Evolutionary conservation across 2,329 filamentous ascomycete species (phyloP).

Genomic region (Helotiales sp.): DNA sequence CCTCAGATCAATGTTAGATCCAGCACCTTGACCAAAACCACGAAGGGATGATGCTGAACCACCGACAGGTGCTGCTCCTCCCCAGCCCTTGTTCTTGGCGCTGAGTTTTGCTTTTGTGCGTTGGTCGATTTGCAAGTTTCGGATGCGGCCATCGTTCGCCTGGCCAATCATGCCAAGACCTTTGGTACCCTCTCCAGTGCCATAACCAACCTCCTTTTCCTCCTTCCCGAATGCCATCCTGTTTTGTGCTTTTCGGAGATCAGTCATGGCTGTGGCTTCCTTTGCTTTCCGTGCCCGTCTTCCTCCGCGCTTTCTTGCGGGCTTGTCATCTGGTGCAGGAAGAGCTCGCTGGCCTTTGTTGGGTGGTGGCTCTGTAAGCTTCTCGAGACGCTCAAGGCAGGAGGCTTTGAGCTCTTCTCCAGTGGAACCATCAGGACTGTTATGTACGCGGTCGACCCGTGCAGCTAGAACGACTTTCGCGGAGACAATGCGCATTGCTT

Average conservation of each 20-base stretch:
- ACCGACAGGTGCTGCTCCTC: slow-evolving; percentile 62
- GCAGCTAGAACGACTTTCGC: slow-evolving; percentile 94
- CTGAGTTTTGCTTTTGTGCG: slow-evolving; percentile 90
- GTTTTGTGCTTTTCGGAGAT: slow-evolving; percentile 94
- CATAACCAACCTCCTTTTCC: slow-evolving; percentile 90
- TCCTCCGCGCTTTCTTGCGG: slow-evolving; percentile 87
- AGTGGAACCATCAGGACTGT: slow-evolving; percentile 75
- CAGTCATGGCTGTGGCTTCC: slow-evolving; percentile 95
- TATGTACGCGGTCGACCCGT: slow-evolving; percentile 83
- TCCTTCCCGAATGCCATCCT: slow-evolving; percentile 94
- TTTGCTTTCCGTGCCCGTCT: slow-evolving; percentile 90
- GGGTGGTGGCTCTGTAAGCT: slow-evolving; percentile 85
- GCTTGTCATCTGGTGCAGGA: slow-evolving; percentile 93
- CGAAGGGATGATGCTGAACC: slow-evolving; percentile 80
- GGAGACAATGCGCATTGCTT: slow-evolving; percentile 92
- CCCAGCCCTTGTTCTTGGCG: slow-evolving; percentile 96
- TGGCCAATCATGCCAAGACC: slow-evolving; percentile 96
- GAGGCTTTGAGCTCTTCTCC: slow-evolving; percentile 81
- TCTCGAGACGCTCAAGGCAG: slow-evolving; percentile 84
- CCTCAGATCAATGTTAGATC: slow-evolving; percentile 66
- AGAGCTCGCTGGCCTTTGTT: slow-evolving; percentile 87
- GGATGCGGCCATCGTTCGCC: slow-evolving; percentile 83
- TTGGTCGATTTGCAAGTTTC: slow-evolving; percentile 86
- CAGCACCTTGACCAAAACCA: slow-evolving; percentile 67
- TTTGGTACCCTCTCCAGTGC: slow-evolving; percentile 77